These are phyloP conservation scores for Vachellia collinsii DNA, from an alignment of 306 rosid species.

Conservation along the genomic window DNA sequence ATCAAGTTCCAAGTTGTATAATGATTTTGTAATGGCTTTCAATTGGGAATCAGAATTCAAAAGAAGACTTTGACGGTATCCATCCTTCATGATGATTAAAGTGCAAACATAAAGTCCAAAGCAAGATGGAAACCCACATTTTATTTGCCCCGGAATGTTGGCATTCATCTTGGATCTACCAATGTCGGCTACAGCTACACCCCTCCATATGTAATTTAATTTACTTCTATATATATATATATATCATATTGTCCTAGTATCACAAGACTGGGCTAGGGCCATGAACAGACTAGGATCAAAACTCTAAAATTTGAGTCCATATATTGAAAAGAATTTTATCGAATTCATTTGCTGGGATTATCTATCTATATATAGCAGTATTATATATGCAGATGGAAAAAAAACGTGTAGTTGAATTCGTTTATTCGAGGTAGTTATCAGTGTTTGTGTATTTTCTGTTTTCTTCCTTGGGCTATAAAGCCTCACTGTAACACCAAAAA, in stretches of 20 bases:
- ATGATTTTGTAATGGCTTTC: background rate
- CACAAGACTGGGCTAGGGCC: background rate
- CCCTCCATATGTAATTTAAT: background rate
- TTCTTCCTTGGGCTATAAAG: background rate
- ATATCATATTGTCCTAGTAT: too few species aligned
- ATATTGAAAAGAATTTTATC: background rate
- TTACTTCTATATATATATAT: too few species aligned
- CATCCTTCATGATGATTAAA: slow-evolving; percentile 24
- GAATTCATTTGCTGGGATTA: too few species aligned
- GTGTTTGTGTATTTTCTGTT: background rate
- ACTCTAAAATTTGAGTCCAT: background rate
- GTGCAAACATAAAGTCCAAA: slow-evolving; percentile 25
- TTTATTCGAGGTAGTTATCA: background rate
- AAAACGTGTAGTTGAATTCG: background rate
- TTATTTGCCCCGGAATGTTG: too few species aligned
- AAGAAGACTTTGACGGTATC: background rate
- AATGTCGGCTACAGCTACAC: background rate
- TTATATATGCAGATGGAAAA: background rate
- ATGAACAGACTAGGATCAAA: too few species aligned
- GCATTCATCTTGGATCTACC: background rate
- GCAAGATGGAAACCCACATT: background rate
- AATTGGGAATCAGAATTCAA: slow-evolving; percentile 2
- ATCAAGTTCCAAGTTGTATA: background rate
- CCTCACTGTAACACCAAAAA: background rate
- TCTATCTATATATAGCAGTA: too few species aligned